A percentile compares a stretch with the other conserved stretches of the same genome.
Evolutionary conservation across 306 rosid genomes (phyloP).

Genomic region (Lathyrus aphaca): DNA sequence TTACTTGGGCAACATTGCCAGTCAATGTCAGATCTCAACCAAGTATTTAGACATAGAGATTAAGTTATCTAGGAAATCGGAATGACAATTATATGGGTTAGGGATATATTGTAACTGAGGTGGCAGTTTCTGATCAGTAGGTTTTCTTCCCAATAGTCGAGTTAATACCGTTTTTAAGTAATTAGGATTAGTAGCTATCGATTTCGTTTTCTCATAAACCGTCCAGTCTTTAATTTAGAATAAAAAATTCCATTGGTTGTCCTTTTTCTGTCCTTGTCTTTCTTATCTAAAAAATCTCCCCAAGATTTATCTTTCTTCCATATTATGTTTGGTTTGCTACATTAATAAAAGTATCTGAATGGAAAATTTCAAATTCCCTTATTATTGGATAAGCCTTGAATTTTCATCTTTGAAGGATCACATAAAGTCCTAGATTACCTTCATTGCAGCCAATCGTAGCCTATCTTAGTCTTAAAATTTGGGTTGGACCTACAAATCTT

Average conservation of each 20-base stretch:
- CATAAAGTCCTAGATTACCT: neutral
- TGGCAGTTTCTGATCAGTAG: neutral
- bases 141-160: constrained; percentile 6
- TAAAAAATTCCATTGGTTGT: neutral
- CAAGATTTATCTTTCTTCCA: constrained; percentile 10
- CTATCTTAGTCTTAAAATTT: no score
- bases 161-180: constrained; percentile 11
- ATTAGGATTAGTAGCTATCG: constrained; percentile 15
- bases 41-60: constrained; percentile 14
- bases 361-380: constrained; percentile 2
- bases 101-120: neutral
- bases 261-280: constrained; percentile 11
- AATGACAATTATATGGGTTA: constrained; percentile 9
- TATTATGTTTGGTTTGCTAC: neutral
- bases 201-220: neutral
- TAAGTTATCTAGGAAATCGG: neutral
- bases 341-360: constrained; percentile 10
- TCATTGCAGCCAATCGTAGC: neutral
- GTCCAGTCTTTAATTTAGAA: neutral
- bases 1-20: neutral
- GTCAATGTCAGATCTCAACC: neutral
- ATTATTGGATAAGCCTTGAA: constrained; percentile 6
- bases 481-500: no score
- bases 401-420: neutral
- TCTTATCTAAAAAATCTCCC: neutral